Percentiles rank a stretch among this genome's conserved stretches.
Evolutionary conservation across 768 basidiomycete species (phyloP).

Genomic region (Jaapia argillacea): DNA sequence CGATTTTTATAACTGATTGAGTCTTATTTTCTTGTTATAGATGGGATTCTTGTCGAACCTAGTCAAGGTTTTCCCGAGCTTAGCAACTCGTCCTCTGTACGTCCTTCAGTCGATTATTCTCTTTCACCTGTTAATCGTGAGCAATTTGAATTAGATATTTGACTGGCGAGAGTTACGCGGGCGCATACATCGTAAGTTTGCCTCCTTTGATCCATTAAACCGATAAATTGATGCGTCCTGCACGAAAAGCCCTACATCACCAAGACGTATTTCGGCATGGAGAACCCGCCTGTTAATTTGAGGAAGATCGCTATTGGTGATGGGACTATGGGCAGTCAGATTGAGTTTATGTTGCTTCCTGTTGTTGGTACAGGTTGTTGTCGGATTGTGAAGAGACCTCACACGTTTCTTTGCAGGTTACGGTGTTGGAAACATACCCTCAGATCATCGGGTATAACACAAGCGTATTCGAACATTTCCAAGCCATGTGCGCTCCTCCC

Average conservation of each 20-base stretch:
- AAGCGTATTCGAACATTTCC: slow-evolving; percentile 58
- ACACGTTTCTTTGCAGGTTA: slow-evolving; percentile 26
- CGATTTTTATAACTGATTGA: slow-evolving; percentile 5
- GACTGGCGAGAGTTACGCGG: slow-evolving; percentile 58
- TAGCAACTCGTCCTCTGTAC: slow-evolving; percentile 49
- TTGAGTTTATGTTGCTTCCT: slow-evolving; percentile 42
- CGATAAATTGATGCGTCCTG: neutral
- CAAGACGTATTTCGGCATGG: slow-evolving; percentile 56
- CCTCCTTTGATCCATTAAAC: neutral
- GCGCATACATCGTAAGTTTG: slow-evolving; percentile 45
- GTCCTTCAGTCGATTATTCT: no score
- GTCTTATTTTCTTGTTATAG: slow-evolving; percentile 19
- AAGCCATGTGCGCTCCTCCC: slow-evolving; percentile 42
- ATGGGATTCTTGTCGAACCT: slow-evolving; percentile 57
- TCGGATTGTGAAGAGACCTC: neutral
- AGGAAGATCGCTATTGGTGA: slow-evolving; percentile 66
- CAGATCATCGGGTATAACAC: slow-evolving; percentile 67
- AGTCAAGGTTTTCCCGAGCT: slow-evolving; percentile 55
- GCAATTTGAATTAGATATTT: no score
- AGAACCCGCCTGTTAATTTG: slow-evolving; percentile 57
- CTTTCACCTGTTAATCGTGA: no score
- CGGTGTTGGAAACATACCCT: slow-evolving; percentile 60
- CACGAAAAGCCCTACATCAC: slow-evolving; percentile 75
- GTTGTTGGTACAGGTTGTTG: no score
- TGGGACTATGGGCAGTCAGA: slow-evolving; percentile 42